A percentile compares a stretch with the other conserved stretches of the same genome.
Evolutionary conservation across 192 early-diverging fungal genomes (phyloP).

Genomic region (Coemansia sp.): DNA sequence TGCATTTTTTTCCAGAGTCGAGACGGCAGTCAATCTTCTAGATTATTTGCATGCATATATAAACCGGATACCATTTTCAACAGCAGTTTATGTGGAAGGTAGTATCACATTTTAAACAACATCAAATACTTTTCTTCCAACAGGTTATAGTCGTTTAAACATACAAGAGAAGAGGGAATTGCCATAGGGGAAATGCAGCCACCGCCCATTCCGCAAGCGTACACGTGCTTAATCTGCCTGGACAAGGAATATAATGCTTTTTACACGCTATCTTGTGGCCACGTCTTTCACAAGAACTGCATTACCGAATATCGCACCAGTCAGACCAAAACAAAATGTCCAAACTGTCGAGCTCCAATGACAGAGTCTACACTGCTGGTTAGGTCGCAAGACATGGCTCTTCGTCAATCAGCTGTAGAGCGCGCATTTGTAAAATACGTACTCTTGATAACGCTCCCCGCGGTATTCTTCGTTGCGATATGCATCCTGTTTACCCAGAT

Average conservation of each 20-base stretch:
- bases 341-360: constrained; percentile 15
- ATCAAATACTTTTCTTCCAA: too few species aligned
- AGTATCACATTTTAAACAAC: too few species aligned
- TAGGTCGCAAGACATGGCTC: not conserved
- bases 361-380: constrained; percentile 13
- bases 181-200: not conserved
- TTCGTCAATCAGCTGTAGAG: not conserved
- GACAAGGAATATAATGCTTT: constrained; percentile 1
- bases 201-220: not conserved
- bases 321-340: constrained; percentile 11
- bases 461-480: constrained; percentile 4
- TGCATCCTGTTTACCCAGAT: not conserved
- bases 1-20: not conserved
- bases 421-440: constrained; percentile 1
- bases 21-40: not conserved
- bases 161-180: too few species aligned
- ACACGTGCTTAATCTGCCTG: constrained; percentile 10
- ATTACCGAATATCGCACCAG: constrained; percentile 6
- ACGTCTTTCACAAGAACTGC: constrained; percentile 20
- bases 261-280: constrained; percentile 15
- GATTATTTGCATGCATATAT: not conserved
- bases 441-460: not conserved
- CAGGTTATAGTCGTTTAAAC: too few species aligned
- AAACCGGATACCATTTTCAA: not conserved
- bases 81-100: too few species aligned